phyloP scores from a whole-genome alignment of 441 rosid genomes.

The Francoa sonchifolia region DNA sequence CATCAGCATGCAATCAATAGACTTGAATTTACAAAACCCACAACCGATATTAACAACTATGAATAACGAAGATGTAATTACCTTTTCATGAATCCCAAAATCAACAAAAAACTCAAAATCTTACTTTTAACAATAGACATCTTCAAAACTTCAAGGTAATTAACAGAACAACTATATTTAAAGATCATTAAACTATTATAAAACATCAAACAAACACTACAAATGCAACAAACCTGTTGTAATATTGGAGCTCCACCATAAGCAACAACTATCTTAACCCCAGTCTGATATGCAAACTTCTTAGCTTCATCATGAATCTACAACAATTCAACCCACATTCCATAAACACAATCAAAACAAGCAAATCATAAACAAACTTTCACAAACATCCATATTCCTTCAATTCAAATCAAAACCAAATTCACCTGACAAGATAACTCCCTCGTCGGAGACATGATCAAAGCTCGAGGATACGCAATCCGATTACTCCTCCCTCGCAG shows the following conservation, averaged over 20 bases:
- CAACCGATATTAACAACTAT: too few species aligned
- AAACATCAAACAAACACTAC: too few species aligned
- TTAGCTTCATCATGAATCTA: slow-evolving; percentile 37
- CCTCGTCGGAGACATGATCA: slow-evolving; percentile 40
- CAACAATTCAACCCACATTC: neutral
- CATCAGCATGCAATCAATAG: too few species aligned
- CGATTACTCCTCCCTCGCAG: slow-evolving; percentile 11
- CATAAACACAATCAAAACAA: neutral
- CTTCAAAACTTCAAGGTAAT: too few species aligned
- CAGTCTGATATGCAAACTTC: slow-evolving; percentile 33
- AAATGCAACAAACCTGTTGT: slow-evolving; percentile 22
- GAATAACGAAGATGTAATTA: too few species aligned
- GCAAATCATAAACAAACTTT: neutral
- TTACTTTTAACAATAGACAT: too few species aligned
- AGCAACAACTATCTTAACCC: slow-evolving; percentile 27
- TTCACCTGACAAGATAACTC: slow-evolving; percentile 45
- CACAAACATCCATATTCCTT: neutral
- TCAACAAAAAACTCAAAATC: too few species aligned
- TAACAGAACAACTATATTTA: too few species aligned
- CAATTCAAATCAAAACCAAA: neutral
- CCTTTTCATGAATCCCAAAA: too few species aligned
- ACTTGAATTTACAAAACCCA: too few species aligned
- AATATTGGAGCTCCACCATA: slow-evolving; percentile 39
- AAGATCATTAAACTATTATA: too few species aligned
- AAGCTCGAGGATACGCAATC: slow-evolving; percentile 29